Evolutionary conservation across 2,329 filamentous ascomycete genomes (phyloP).

Genomic region (Apiospora hydei): DNA sequence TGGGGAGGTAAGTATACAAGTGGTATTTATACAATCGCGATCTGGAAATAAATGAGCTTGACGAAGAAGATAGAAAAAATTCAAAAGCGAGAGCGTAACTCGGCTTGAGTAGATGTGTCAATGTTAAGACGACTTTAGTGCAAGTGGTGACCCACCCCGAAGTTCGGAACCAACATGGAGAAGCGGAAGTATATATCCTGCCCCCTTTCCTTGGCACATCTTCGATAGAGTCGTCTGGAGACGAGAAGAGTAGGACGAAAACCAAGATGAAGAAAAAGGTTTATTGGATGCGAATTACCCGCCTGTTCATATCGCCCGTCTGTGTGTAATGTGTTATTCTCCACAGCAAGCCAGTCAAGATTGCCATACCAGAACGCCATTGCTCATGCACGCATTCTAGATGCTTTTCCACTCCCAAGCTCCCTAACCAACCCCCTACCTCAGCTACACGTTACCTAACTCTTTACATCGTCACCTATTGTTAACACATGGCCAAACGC

Average conservation of each 20-base stretch:
- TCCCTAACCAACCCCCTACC: not conserved
- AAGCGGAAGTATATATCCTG: conserved; percentile 6
- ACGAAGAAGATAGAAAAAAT: not conserved
- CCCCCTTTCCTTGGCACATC: not conserved
- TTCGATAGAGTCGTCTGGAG: not conserved
- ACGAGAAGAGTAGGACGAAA: not conserved
- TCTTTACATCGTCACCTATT: not conserved
- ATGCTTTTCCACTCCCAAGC: conserved; percentile 20
- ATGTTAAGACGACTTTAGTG: conserved; percentile 16
- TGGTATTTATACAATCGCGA: not conserved
- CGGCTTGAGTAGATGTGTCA: not conserved
- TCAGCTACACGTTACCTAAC: not conserved
- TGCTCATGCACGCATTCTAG: conserved; percentile 23
- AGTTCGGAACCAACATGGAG: conserved; percentile 21
- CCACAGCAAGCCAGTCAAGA: conserved; percentile 21
- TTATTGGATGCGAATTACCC: conserved; percentile 20
- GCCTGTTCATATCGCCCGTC: conserved; percentile 1
- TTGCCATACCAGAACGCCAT: conserved; percentile 23
- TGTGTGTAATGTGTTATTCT: conserved; percentile 2
- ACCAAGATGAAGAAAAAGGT: not conserved
- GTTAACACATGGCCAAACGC: conserved; percentile 11
- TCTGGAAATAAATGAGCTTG: not conserved
- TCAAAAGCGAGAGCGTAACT: not conserved
- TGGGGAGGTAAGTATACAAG: not conserved
- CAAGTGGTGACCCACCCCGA: conserved; percentile 9